Percentiles rank a stretch among this genome's conserved stretches.
Conservation (phyloP, 2,329 filamentous ascomycete species). For the Allantophomopsis cytisporea region DNA sequence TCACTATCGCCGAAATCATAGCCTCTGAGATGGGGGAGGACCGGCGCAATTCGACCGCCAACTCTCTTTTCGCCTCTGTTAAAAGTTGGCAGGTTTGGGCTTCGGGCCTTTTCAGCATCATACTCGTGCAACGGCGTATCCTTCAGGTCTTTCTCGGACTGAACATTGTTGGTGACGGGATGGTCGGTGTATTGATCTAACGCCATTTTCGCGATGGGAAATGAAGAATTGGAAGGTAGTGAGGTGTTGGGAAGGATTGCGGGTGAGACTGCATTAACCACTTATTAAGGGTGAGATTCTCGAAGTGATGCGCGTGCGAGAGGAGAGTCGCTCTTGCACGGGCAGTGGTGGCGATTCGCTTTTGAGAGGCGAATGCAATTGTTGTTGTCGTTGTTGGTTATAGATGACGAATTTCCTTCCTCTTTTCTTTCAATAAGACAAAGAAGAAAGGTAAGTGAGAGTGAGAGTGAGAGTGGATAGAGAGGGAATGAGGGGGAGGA, state of each 20-base stretch:
- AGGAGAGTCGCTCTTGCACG: background rate
- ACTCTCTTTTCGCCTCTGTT: constrained; percentile 3
- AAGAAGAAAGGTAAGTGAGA: background rate
- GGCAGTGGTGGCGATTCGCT: background rate
- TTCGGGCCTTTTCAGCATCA: background rate
- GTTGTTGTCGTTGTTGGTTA: background rate
- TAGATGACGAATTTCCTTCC: no score
- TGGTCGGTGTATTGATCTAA: constrained; percentile 6
- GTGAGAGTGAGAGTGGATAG: background rate
- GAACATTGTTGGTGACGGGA: constrained; percentile 1
- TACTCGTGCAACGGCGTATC: background rate
- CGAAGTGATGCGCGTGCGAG: background rate
- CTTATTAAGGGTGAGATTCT: background rate
- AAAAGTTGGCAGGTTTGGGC: background rate
- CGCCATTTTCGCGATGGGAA: constrained; percentile 18
- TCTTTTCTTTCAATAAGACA: no score
- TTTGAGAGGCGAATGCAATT: background rate
- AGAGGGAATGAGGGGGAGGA: background rate
- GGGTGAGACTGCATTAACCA: constrained; percentile 9
- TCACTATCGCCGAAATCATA: constrained; percentile 12
- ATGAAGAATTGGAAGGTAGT: constrained; percentile 13
- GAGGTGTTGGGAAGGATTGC: constrained; percentile 5
- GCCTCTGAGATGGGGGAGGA: constrained; percentile 15
- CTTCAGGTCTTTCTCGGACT: constrained; percentile 1
- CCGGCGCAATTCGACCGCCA: constrained; percentile 15